phyloP scores from a whole-genome alignment of 768 basidiomycete species.

The Russula abietina region DNA sequence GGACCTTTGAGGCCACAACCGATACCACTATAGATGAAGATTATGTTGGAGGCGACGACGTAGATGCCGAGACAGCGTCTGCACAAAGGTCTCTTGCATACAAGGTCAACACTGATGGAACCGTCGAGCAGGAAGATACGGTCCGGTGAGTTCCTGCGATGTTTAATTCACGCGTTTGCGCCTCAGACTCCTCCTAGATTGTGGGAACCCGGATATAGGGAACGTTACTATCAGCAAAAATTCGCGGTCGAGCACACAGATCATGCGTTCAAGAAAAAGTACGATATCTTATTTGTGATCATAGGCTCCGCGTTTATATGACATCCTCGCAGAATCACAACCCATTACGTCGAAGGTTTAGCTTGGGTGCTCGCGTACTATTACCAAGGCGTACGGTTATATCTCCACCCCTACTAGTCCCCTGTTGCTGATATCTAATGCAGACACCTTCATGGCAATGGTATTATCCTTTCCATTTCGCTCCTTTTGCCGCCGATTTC shows the following conservation, averaged over 20 bases:
- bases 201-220: constrained; percentile 94
- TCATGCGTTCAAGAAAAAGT: constrained; percentile 67
- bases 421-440: constrained; percentile 20
- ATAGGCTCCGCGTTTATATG: constrained; percentile 7
- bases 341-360: constrained; percentile 86
- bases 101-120: constrained; percentile 85
- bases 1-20: constrained; percentile 36
- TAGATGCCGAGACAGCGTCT: constrained; percentile 31
- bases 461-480: constrained; percentile 99
- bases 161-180: constrained; percentile 10
- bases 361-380: constrained; percentile 97
- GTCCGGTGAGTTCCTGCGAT: constrained; percentile 61
- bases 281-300: constrained; percentile 26
- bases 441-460: constrained; percentile 93
- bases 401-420: not conserved
- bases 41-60: constrained; percentile 30
- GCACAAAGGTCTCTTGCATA: constrained; percentile 46
- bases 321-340: constrained; percentile 53
- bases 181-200: constrained; percentile 45
- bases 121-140: constrained; percentile 89
- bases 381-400: constrained; percentile 82
- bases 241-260: constrained; percentile 76
- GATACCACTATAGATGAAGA: constrained; percentile 12
- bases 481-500: constrained; percentile 96
- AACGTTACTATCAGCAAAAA: constrained; percentile 92